Percentiles rank a stretch among this genome's conserved stretches.
Evolutionary conservation across 1,284 basidiomycete species (phyloP).

Genomic region (Sanguinoderma infundibulare): DNA sequence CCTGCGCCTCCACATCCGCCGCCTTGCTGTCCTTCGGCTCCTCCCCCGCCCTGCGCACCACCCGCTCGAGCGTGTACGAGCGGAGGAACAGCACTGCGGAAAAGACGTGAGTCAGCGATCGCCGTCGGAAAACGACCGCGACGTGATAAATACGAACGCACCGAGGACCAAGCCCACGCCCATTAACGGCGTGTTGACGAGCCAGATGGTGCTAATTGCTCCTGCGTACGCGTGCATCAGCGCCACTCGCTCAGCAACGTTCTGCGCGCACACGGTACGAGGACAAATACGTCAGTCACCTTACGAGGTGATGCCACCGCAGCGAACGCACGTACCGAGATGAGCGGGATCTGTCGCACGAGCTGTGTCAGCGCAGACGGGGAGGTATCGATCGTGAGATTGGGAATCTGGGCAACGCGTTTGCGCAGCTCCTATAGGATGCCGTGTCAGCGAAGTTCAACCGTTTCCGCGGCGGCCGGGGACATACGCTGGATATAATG

Average conservation of each 20-base stretch:
- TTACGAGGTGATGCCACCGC: too few relatives aligned
- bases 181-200: slow-evolving; percentile 64
- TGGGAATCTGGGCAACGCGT: slow-evolving; percentile 54
- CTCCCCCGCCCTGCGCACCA: slow-evolving; percentile 47
- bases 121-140: background rate
- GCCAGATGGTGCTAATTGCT: slow-evolving; percentile 75
- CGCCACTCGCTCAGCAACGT: slow-evolving; percentile 48
- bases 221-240: slow-evolving; percentile 74
- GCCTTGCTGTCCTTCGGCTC: slow-evolving; percentile 24
- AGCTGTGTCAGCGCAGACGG: slow-evolving; percentile 59
- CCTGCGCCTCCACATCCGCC: slow-evolving; percentile 23
- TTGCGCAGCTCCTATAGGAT: slow-evolving; percentile 49
- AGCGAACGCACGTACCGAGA: slow-evolving; percentile 47
- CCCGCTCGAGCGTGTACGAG: slow-evolving; percentile 67
- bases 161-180: slow-evolving; percentile 64
- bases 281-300: background rate
- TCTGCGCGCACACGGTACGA: slow-evolving; percentile 40
- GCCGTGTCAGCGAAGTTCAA: background rate
- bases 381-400: slow-evolving; percentile 52
- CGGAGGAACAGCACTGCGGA: slow-evolving; percentile 54
- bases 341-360: slow-evolving; percentile 55
- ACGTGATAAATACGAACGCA: slow-evolving; percentile 25
- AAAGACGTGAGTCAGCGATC: background rate
- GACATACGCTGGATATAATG: slow-evolving; percentile 64
- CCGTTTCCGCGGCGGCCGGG: background rate